These are phyloP conservation scores for Flammula alnicola DNA, from an alignment of 1,284 basidiomycete genomes.

Conservation along the genomic window DNA sequence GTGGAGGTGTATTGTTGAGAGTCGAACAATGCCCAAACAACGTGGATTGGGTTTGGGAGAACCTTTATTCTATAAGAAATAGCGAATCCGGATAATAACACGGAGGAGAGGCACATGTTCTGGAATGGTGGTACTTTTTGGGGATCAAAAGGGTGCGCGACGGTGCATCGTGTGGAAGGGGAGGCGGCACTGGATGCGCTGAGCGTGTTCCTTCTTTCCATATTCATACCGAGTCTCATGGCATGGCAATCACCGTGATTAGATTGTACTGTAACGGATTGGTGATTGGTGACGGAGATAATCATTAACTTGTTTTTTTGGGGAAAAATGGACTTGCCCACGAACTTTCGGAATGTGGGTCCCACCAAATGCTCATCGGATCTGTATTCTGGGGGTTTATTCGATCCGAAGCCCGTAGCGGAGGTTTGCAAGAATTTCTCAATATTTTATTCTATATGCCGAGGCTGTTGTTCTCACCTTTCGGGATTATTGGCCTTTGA, in stretches of 20 bases:
- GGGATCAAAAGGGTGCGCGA: conserved; percentile 23
- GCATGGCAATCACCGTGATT: conserved; percentile 25
- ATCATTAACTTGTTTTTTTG: conserved; percentile 7
- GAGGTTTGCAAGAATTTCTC: not conserved
- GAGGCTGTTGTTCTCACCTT: conserved; percentile 8
- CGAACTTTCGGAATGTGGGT: too few species aligned
- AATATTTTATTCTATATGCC: conserved; percentile 9
- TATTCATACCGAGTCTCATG: not conserved
- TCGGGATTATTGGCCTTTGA: conserved; percentile 10
- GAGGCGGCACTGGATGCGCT: conserved; percentile 15
- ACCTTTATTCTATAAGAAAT: conserved; percentile 1
- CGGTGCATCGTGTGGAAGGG: conserved; percentile 24
- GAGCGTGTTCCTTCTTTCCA: conserved; percentile 16
- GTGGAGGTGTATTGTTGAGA: not conserved
- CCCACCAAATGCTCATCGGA: not conserved
- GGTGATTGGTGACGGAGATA: not conserved
- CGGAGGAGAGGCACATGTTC: conserved; percentile 13
- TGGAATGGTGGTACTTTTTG: conserved; percentile 19
- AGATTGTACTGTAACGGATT: conserved; percentile 20
- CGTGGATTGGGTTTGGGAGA: not conserved
- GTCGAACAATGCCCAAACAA: not conserved
- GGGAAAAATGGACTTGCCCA: not conserved
- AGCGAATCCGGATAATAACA: conserved; percentile 6
- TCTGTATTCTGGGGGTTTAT: conserved; percentile 5
- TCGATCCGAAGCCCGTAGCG: not conserved